A percentile compares a stretch with the other conserved stretches of the same genome.
Evolutionary conservation across 768 basidiomycete genomes (phyloP).

Genomic region (Hericium erinaceus): DNA sequence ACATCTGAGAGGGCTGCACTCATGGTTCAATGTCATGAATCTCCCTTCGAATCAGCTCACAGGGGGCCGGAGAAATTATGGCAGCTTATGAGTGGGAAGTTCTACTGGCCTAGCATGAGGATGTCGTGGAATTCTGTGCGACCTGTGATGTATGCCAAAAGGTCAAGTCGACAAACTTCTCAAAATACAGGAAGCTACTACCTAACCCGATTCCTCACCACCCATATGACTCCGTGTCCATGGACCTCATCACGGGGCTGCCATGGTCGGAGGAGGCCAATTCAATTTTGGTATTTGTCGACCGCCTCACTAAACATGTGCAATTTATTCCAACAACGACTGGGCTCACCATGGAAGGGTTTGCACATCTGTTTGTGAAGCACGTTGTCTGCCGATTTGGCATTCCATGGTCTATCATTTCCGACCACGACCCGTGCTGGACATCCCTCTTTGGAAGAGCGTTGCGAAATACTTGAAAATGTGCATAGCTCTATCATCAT

Average conservation of each 20-base stretch:
- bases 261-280: constrained; percentile 7
- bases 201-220: constrained; percentile 5
- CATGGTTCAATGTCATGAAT: constrained; percentile 8
- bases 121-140: not conserved
- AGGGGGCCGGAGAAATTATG: constrained; percentile 2
- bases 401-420: not conserved
- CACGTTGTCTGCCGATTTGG: constrained; percentile 3
- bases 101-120: constrained; percentile 5
- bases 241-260: constrained; percentile 5
- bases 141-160: constrained; percentile 13
- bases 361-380: constrained; percentile 5
- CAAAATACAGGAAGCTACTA: not conserved
- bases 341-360: not conserved
- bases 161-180: constrained; percentile 2
- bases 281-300: constrained; percentile 11
- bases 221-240: constrained; percentile 9
- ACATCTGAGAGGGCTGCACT: not conserved
- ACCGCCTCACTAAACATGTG: constrained; percentile 21
- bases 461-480: constrained; percentile 9
- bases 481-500: not conserved
- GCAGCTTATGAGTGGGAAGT: not conserved
- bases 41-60: constrained; percentile 3
- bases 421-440: constrained; percentile 3
- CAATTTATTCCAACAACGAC: constrained; percentile 19
- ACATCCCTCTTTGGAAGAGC: constrained; percentile 8